A percentile compares a stretch with the other conserved stretches of the same genome.
These are phyloP conservation scores for Datisca glomerata DNA, from an alignment of 306 rosid genomes.

Conservation along the genomic window DNA sequence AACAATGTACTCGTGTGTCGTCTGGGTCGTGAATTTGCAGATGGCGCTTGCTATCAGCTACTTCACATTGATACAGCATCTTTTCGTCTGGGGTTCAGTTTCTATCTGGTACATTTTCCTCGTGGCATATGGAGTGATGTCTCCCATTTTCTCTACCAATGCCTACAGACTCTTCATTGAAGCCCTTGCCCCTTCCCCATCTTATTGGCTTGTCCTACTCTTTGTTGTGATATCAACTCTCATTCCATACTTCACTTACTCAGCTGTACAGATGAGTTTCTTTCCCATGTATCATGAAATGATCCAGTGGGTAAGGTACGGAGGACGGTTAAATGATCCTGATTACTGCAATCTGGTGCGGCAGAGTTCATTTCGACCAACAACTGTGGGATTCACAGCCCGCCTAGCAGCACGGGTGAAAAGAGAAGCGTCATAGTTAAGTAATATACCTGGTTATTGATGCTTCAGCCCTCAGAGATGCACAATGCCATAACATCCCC, in stretches of 20 bases:
- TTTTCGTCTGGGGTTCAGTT: conserved; percentile 79
- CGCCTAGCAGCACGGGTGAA: conserved; percentile 51
- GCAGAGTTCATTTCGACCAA: conserved; percentile 49
- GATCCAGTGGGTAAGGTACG: conserved; percentile 66
- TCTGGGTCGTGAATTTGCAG: conserved; percentile 96
- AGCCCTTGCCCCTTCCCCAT: conserved; percentile 65
- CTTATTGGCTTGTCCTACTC: conserved; percentile 56
- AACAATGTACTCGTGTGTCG: conserved; percentile 64
- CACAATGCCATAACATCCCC: too few relatives aligned
- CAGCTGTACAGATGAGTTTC: conserved; percentile 72
- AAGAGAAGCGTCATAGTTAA: conserved; percentile 17
- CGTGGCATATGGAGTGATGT: conserved; percentile 50
- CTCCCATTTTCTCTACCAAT: conserved; percentile 33
- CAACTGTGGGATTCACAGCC: conserved; percentile 63
- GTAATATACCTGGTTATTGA: background rate
- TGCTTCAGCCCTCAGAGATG: background rate
- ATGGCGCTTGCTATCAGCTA: conserved; percentile 71
- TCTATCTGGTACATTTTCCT: conserved; percentile 75
- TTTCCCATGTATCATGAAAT: conserved; percentile 72
- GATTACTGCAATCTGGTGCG: conserved; percentile 44
- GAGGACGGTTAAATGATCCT: conserved; percentile 52
- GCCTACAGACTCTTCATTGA: conserved; percentile 64
- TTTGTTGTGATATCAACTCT: conserved; percentile 64
- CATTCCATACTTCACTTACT: conserved; percentile 55
- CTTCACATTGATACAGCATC: conserved; percentile 87